Evolutionary conservation across 495 filamentous ascomycete genomes (phyloP), one percentile per base, ranked within the genome.

Genomic region (Podospora pseudopauciseta): DNA sequence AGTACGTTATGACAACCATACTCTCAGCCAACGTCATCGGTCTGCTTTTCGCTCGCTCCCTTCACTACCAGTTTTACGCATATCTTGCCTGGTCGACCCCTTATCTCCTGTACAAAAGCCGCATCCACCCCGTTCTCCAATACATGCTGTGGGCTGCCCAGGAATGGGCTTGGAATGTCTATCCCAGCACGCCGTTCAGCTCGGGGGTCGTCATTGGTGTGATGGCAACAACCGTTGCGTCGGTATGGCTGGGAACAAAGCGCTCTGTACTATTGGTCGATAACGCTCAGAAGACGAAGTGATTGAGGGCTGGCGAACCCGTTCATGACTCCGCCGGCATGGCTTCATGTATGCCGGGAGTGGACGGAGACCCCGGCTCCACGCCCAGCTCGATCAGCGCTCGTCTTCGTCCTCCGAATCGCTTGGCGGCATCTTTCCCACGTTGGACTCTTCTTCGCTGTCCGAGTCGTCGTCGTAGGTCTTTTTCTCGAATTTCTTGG

Each of bases 1-100:
- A 85, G 39, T 97, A 91, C 77, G 86, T 95, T 65, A 84, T 94
- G 81, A 92, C 89, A 1, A 85, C 88, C 11, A 85, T 96, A 67
- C 85, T 99, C 61, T 89, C 89, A 3, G 90, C 93, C 54, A 91
- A 95, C 68, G 83, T 86, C 49, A 88, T 97, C 72, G 95, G 95
- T 53, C 86, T 97, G 80, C 86, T 98, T 49, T 97, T 93, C 74
- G 95, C 95, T 16, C 85, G 95, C 64, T 92, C 89, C 26, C 83
- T 99, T 65, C 95, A 99, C 81, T 99, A 97, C 78, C 95, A 99
- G 75, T 99, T 99, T 82, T 98, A 94, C 81, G 86, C 92, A 62
- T 97, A 94, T 83, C 84, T 97, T 57, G 90, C 92, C 59, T 97
- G 93, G 93, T 87, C 91, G 15, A 93, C 93, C 6, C 95, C 95